Conservation (phyloP, 441 rosid species). For the Melastoma candidum region DNA sequence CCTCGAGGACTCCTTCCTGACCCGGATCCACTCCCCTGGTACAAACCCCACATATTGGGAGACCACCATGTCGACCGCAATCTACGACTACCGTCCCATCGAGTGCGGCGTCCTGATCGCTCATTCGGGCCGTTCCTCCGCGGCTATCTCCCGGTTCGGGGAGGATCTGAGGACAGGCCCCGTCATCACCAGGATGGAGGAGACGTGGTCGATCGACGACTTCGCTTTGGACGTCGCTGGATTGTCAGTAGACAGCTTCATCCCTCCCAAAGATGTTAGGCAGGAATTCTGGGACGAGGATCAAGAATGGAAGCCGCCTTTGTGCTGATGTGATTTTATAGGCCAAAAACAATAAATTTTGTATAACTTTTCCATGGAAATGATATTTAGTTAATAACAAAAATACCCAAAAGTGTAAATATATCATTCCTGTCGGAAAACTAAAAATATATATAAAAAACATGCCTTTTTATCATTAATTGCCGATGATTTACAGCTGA, state of each 20-base stretch:
- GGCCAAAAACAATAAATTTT: no score
- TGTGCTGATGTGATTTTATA: no score
- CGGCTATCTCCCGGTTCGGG: constrained; percentile 70
- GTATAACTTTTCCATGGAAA: no score
- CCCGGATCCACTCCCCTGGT: constrained; percentile 82
- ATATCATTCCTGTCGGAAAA: no score
- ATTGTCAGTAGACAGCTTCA: constrained; percentile 67
- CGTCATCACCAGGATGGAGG: constrained; percentile 67
- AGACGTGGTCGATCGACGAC: constrained; percentile 75
- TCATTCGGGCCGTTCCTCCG: constrained; percentile 63
- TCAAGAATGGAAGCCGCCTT: no score
- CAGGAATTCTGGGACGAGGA: constrained; percentile 14
- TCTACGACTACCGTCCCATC: constrained; percentile 51
- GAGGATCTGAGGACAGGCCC: constrained; percentile 67
- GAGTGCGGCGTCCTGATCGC: constrained; percentile 70
- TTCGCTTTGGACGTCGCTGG: constrained; percentile 78
- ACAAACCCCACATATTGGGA: constrained; percentile 82
- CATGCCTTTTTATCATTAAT: no score
- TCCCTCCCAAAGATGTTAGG: constrained; percentile 61
- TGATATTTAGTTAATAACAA: no score
- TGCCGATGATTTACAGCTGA: no score
- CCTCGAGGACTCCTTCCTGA: constrained; percentile 75
- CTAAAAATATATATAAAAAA: no score
- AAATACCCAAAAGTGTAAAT: no score
- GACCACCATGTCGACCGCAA: constrained; percentile 63